Conservation (phyloP, 331 rosid species). For the Saraca asoca region DNA sequence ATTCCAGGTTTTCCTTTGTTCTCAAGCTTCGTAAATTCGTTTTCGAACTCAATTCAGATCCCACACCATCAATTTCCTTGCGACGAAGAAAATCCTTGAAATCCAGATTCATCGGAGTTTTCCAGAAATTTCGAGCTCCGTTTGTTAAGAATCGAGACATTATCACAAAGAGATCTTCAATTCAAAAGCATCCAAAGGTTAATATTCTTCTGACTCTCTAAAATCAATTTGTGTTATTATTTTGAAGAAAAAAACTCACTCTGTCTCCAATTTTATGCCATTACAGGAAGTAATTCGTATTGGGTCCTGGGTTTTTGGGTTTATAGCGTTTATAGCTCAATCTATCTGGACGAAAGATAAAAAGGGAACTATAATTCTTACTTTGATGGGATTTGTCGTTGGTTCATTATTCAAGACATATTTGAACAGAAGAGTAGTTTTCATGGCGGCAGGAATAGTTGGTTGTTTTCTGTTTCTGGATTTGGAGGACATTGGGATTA, state of each 20-base stretch:
- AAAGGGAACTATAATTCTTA: conserved; percentile 19
- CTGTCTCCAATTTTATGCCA: background rate
- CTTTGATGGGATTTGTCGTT: conserved; percentile 14
- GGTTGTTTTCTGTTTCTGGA: conserved; percentile 24
- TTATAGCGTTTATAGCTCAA: conserved; percentile 35
- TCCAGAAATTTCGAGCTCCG: conserved; percentile 33
- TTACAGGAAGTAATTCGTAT: conserved; percentile 34
- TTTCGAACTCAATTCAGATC: conserved; percentile 43
- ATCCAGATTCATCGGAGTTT: conserved; percentile 34
- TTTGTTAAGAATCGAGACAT: conserved; percentile 5
- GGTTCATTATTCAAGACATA: conserved; percentile 34
- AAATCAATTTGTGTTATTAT: background rate
- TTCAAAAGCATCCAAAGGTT: conserved; percentile 13
- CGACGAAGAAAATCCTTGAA: conserved; percentile 18
- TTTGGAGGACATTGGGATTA: conserved; percentile 19
- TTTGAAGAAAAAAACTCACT: background rate
- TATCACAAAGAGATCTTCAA: background rate
- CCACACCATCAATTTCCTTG: background rate
- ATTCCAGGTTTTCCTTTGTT: conserved; percentile 44
- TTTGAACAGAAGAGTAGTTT: conserved; percentile 27
- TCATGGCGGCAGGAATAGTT: conserved; percentile 10
- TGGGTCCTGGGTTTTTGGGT: conserved; percentile 34
- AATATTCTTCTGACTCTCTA: background rate
- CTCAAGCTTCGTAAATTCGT: conserved; percentile 47
- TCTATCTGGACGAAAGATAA: background rate